phyloP scores from a whole-genome alignment of 1,139 yeast species.

The Yamadazyma triangularis region DNA sequence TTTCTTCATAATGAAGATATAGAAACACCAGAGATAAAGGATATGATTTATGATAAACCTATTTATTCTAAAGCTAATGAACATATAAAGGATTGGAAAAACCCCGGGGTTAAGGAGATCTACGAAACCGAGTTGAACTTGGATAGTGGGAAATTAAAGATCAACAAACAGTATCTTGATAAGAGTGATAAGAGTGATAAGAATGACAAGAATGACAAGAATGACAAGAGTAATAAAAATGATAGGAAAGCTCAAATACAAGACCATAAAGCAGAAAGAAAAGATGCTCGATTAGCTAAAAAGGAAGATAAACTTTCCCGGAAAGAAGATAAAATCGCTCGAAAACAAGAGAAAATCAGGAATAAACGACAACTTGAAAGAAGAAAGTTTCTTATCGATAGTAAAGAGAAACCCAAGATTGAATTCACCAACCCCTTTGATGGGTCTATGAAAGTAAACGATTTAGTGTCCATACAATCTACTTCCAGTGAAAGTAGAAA shows the following conservation, averaged over 20 bases:
- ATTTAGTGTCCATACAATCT: conserved; percentile 1
- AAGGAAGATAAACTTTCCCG: conserved; percentile 1
- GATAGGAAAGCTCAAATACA: conserved; percentile 10
- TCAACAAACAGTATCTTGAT: no score
- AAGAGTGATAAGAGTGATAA: conserved; percentile 6
- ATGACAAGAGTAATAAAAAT: conserved; percentile 1
- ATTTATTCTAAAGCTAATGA: conserved; percentile 39
- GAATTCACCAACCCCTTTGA: conserved; percentile 12
- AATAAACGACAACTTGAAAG: conserved; percentile 7
- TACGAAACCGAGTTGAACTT: conserved; percentile 15
- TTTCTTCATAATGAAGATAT: conserved; percentile 37
- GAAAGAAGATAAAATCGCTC: conserved; percentile 2
- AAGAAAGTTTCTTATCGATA: conserved; percentile 6
- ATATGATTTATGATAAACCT: conserved; percentile 35
- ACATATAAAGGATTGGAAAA: conserved; percentile 19
- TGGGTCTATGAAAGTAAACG: not conserved
- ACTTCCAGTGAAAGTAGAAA: conserved; percentile 9
- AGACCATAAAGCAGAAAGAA: conserved; percentile 9
- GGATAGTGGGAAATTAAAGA: conserved; percentile 12
- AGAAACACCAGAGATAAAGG: conserved; percentile 34
- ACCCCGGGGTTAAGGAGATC: conserved; percentile 14
- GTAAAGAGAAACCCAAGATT: conserved; percentile 9
- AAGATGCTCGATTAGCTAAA: conserved; percentile 2
- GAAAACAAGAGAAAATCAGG: conserved; percentile 5
- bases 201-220: conserved; percentile 1